These are phyloP conservation scores for Vaccinium corymbosum DNA, from an alignment of 148 eudicot species.

Conservation along the genomic window DNA sequence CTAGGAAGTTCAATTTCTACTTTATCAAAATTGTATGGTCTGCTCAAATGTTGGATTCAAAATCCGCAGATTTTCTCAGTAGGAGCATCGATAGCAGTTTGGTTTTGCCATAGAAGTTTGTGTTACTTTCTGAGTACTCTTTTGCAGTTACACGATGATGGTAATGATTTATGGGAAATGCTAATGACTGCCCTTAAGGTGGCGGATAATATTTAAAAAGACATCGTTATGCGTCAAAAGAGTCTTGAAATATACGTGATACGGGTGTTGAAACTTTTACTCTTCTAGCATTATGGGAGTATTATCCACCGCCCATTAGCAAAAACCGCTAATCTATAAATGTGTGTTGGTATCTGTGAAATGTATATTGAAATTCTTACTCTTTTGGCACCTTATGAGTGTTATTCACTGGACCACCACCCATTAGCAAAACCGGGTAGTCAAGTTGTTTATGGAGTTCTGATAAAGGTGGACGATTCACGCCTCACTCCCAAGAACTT, in stretches of 20 bases:
- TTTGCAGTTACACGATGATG: not conserved
- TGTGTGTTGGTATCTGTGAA: not conserved
- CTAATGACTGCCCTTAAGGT: not conserved
- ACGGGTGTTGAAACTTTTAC: not conserved
- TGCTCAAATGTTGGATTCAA: conserved; percentile 2
- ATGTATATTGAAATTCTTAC: not conserved
- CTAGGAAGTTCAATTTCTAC: conserved; percentile 3
- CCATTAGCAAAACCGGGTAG: not conserved
- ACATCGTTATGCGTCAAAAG: not conserved
- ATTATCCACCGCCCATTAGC: not conserved
- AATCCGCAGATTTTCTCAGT: not conserved
- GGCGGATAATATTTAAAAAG: not conserved
- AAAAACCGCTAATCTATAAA: not conserved
- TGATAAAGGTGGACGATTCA: not conserved
- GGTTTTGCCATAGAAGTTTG: not conserved
- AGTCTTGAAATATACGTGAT: not conserved
- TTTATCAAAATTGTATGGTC: conserved; percentile 1
- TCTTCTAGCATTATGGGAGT: not conserved
- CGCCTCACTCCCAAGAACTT: not conserved
- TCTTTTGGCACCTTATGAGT: not conserved
- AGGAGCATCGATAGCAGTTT: not conserved
- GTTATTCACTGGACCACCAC: not conserved
- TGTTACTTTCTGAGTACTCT: not conserved
- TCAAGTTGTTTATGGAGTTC: not conserved
- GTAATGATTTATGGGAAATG: not conserved